Base-by-base conservation (phyloP, 805 yeast species). In the Saturnispora bothae region DNA sequence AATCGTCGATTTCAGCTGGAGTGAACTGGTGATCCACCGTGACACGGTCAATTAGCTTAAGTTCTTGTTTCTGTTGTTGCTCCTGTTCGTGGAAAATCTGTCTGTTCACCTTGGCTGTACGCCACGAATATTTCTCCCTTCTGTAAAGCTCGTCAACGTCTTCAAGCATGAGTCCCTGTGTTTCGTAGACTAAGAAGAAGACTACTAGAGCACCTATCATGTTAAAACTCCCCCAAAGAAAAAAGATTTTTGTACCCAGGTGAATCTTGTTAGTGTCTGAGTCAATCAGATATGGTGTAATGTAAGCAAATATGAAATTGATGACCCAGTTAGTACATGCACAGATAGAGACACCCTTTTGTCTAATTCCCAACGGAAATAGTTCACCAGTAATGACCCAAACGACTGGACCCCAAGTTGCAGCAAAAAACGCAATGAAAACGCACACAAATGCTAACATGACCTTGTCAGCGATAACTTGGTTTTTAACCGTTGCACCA, bases 281-380 rank as follows among this genome's bases (percentile, higher is more conserved):
- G 50, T 79, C 84, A 30, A 82, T 71, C 43, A 83, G 60, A 51
- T 78, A 83, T 3, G 94, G 92, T 1, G 92, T 81, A 34, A 71
- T 71, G 48, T 68, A 73, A 0, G 89, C 88, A 63, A 82, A 79
- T 3, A 70, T 69, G 52, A 83, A 81, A 59, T 83, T 83, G 30
- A 77, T 80, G 20, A 81, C 48, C 94, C 94, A 83, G 56, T 83
- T 83, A 10, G 86, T 71, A 3, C 89, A 80, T 1, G 83, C 83
- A 21, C 83, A 73, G 19, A 83, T 56, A 8, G 92, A 75, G 19
- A 81, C 81, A 12, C 88, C 81, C 53, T 78, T 78, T 45, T 83
- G 85, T 52, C 94, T 69, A 22, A 82, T 74, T 33, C 84, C 74
- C 37, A 83, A 63, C 19, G 84, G 77, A 54, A 71, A 83, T 33